Evolutionary conservation across 2,329 filamentous ascomycete species (phyloP), one percentile per base, ranked within the genome.

Genomic region (Talaromyces sp.): DNA sequence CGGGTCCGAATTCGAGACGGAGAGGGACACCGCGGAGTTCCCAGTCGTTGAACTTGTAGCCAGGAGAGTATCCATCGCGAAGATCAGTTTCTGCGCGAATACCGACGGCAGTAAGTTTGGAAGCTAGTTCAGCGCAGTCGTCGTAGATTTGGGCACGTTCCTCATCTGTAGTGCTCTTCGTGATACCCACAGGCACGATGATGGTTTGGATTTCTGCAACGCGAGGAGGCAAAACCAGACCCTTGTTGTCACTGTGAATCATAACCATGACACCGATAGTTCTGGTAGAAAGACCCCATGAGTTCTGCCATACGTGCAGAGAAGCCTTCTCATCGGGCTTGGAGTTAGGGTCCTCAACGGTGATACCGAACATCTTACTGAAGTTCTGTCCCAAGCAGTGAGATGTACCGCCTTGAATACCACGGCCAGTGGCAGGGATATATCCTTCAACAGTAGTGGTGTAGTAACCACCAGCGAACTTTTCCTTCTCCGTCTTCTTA

Each of bases 1-100:
- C 96, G 73, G 95, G 94, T 5, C 96, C 96, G 75, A 97, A 97
- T 79, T 99, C 95, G 66, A 99, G 85, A 67, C 95, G 91, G 43
- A 99, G 86, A 56, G 96, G 95, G 49, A 98, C 91, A 76, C 96
- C 95, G 81, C 94, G 96, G 72, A 98, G 85, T 79, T 99, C 96
- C 92, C 93, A 97, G 80, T 99, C 93, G 81, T 96, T 96, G 84
- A 99, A 99, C 81, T 99, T 99, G 89, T 91, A 98, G 69, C 92
- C 93, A 45, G 95, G 93, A 67, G 93, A 88, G 78, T 98, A 97
- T 70, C 91, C 91, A 61, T 98, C 94, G 67, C 96, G 89, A 76
- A 88, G 86, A 76, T 99, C 95, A 61, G 89, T 87, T 70, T 96
- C 90, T 66, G 88, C 86, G 66, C 95, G 91, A 45, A 99, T 83